Conservation (phyloP, 345 rosid genomes). For the Pugionium cornutum region DNA sequence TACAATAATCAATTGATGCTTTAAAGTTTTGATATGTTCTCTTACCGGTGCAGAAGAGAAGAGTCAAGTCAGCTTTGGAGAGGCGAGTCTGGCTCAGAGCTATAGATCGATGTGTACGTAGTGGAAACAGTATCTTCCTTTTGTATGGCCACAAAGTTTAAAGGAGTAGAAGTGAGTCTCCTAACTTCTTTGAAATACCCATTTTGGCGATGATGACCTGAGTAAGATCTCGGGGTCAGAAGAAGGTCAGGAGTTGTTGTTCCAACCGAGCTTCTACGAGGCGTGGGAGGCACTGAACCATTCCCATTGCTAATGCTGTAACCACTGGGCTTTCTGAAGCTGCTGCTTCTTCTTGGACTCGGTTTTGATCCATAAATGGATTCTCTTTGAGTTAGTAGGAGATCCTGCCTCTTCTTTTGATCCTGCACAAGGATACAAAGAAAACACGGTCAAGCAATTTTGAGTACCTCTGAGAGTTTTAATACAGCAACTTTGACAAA, state of each 20-base stretch:
- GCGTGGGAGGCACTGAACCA: conserved; percentile 86
- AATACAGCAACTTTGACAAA: conserved; percentile 29
- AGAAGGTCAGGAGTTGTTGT: conserved; percentile 73
- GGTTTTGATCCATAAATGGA: conserved; percentile 89
- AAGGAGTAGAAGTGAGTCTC: conserved; percentile 74
- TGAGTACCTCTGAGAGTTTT: not conserved
- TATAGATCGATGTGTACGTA: conserved; percentile 75
- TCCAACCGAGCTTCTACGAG: conserved; percentile 76
- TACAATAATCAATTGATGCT: not conserved
- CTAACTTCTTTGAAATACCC: conserved; percentile 87
- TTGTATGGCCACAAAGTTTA: conserved; percentile 79
- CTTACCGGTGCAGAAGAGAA: conserved; percentile 34
- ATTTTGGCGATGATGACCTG: conserved; percentile 68
- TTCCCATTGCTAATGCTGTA: conserved; percentile 70
- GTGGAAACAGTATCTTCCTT: conserved; percentile 87
- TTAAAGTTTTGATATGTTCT: not conserved
- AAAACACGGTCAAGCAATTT: not conserved
- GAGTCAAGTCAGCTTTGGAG: conserved; percentile 50
- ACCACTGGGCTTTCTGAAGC: conserved; percentile 81
- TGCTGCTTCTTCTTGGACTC: conserved; percentile 81
- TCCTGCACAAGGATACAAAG: conserved; percentile 47
- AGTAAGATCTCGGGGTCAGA: conserved; percentile 86
- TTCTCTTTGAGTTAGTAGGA: conserved; percentile 80
- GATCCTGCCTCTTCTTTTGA: conserved; percentile 96
- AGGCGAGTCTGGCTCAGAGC: conserved; percentile 87